Base-by-base conservation (phyloP, 1,284 basidiomycete species). In the Bondarzewia mesenterica region DNA sequence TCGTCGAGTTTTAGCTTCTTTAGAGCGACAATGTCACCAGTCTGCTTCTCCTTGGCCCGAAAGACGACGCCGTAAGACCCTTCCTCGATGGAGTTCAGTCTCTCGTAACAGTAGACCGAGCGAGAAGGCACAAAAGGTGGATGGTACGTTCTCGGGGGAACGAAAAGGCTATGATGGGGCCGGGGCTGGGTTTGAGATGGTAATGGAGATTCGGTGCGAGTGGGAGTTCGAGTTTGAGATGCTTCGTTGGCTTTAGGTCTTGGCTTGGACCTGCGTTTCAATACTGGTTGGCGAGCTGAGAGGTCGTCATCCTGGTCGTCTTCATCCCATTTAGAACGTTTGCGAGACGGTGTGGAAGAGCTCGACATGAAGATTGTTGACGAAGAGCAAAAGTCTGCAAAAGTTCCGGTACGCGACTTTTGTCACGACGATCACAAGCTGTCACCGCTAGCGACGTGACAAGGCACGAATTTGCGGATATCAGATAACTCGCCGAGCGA, bases 1-100 rank as follows among this genome's bases (percentile, higher is more conserved):
- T 97, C 91, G 55, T 98, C 94, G 52, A 99, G 80, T 68, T 99
- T 99, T 54, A 99, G 77, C 68, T 96, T 98, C 70, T 99, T 99
- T 53, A 99, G 68, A 7, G 96, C 96, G 12, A 99, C 96, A 27
- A 96, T 89, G 53, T 94, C 92, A 6, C 92, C 91, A 0, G 93
- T 93, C 59, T 89, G 77, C 63, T 92, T 95, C 68, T 97, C 93
- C 54, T 83, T 77, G 6, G 96, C 96, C 18, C 96, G 85, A 58
- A 93, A 99, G 12, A 99, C 96, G 39, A 99, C 83, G 15, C 96
- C 96, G 61, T 99, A 99, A 0, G 94, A 94, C 1, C 96, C 96
- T 69, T 99, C 96, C 68, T 99, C 96, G 59, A 99, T 99, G 59
- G 97, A 92, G 65, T 99, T 99, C 35, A 99, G 74, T 12, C 90